These are phyloP conservation scores for Malbranchea cinnamomea DNA, from an alignment of 2,329 filamentous ascomycete species.

Conservation along the genomic window DNA sequence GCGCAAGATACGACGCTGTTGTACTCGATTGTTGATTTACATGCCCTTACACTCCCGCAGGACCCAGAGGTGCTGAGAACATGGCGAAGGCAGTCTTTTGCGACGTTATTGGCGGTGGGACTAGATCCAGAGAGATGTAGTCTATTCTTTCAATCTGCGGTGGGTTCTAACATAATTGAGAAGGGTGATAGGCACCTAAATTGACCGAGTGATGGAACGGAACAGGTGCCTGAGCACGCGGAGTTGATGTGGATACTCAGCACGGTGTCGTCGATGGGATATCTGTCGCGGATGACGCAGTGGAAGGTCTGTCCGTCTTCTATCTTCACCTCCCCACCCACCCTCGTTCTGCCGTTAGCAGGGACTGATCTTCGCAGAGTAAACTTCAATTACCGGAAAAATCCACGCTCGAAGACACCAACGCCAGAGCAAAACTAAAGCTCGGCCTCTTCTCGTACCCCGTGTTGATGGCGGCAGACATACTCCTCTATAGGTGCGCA, in stretches of 20 bases:
- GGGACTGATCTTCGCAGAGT: conserved; percentile 35
- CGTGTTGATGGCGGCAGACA: conserved; percentile 86
- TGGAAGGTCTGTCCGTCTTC: conserved; percentile 58
- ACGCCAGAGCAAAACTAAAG: conserved; percentile 51
- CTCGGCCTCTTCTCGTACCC: conserved; percentile 92
- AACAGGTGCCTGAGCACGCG: conserved; percentile 61
- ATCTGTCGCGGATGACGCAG: conserved; percentile 96
- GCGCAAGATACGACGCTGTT: conserved; percentile 44
- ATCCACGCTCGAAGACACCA: conserved; percentile 41
- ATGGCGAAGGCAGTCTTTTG: conserved; percentile 60
- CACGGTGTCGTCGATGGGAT: conserved; percentile 80
- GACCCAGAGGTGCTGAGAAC: conserved; percentile 44
- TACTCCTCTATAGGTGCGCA: conserved; percentile 61
- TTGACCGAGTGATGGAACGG: no score
- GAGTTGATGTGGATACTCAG: conserved; percentile 97
- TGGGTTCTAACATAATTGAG: conserved; percentile 26
- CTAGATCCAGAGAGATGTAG: conserved; percentile 61
- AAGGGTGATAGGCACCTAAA: conserved; percentile 5
- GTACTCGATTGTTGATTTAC: conserved; percentile 83
- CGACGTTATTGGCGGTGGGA: conserved; percentile 69
- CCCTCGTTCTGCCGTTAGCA: conserved; percentile 7
- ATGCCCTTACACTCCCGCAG: conserved; percentile 75
- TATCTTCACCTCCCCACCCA: conserved; percentile 3
- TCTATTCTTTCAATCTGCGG: conserved; percentile 70
- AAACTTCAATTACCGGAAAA: conserved; percentile 54